Conservation (phyloP, 331 rosid species). For the Quercus tomentella region DNA sequence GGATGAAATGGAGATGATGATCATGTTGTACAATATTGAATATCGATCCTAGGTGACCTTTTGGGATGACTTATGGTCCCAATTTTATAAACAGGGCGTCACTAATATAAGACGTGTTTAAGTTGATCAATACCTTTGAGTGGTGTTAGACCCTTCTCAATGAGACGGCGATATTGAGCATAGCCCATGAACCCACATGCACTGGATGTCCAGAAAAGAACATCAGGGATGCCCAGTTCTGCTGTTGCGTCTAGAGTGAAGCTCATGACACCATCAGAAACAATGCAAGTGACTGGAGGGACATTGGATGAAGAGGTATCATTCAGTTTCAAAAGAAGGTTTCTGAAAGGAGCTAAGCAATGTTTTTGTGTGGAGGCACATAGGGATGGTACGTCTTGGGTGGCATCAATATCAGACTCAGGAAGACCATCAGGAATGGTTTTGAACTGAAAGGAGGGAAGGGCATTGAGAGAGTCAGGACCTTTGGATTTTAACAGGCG, state of each 20-base stretch:
- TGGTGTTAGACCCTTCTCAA: slow-evolving; percentile 38
- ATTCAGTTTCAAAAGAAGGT: slow-evolving; percentile 31
- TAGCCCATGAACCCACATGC: slow-evolving; percentile 58
- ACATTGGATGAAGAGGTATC: background rate
- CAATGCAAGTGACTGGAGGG: slow-evolving; percentile 44
- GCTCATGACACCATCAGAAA: slow-evolving; percentile 61
- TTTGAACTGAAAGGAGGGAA: slow-evolving; percentile 50
- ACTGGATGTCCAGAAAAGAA: slow-evolving; percentile 50
- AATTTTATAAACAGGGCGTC: too few relatives aligned
- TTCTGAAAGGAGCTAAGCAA: slow-evolving; percentile 29
- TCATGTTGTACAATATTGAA: too few relatives aligned
- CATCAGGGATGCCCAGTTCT: slow-evolving; percentile 41
- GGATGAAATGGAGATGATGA: too few relatives aligned
- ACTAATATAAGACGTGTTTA: too few relatives aligned
- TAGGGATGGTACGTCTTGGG: slow-evolving; percentile 35
- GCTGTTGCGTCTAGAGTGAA: slow-evolving; percentile 51
- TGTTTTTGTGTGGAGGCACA: slow-evolving; percentile 30
- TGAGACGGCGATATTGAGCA: slow-evolving; percentile 24
- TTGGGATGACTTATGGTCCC: too few relatives aligned
- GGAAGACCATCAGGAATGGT: slow-evolving; percentile 76
- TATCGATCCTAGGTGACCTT: too few relatives aligned
- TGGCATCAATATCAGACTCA: slow-evolving; percentile 23
- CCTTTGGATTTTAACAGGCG: slow-evolving; percentile 69
- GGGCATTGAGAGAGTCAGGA: slow-evolving; percentile 39
- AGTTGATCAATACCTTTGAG: slow-evolving; percentile 38